phyloP scores from a whole-genome alignment of 2,329 filamentous ascomycete species.

The Botryotinia narcissicola region DNA sequence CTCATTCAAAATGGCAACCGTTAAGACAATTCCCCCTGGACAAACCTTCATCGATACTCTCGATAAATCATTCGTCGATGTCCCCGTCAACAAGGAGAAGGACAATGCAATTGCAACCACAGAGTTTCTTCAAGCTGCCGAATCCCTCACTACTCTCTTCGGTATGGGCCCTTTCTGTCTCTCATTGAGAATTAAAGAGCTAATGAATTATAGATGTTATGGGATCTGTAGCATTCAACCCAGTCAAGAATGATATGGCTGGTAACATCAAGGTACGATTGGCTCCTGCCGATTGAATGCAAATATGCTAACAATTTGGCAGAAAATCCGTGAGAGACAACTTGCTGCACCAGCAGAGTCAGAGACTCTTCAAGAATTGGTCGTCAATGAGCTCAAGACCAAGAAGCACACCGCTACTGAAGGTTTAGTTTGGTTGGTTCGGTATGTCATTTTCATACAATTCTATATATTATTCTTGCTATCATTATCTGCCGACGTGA shows the following conservation, averaged over 20 bases:
- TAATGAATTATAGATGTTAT: conserved; percentile 51
- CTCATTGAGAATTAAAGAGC: not conserved
- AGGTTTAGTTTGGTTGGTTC: conserved; percentile 85
- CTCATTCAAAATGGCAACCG: conserved; percentile 30
- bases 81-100: conserved; percentile 70
- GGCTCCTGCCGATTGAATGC: not conserved
- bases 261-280: conserved; percentile 80
- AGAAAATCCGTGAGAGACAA: conserved; percentile 90
- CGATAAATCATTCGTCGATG: conserved; percentile 79
- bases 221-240: conserved; percentile 73
- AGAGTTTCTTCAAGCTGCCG: conserved; percentile 87
- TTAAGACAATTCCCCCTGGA: conserved; percentile 36
- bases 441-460: conserved; percentile 60
- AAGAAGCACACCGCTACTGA: conserved; percentile 89
- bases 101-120: conserved; percentile 77
- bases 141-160: conserved; percentile 83
- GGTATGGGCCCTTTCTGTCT: conserved; percentile 48
- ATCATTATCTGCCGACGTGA: not conserved
- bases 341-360: conserved; percentile 74
- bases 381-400: conserved; percentile 80
- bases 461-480: conserved; percentile 32
- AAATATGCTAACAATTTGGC: conserved; percentile 21
- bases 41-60: conserved; percentile 81
- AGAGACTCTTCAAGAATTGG: conserved; percentile 80
- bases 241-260: conserved; percentile 87